These are phyloP conservation scores for Saccharata proteae DNA, from an alignment of 2,329 filamentous ascomycete species.

Conservation along the genomic window DNA sequence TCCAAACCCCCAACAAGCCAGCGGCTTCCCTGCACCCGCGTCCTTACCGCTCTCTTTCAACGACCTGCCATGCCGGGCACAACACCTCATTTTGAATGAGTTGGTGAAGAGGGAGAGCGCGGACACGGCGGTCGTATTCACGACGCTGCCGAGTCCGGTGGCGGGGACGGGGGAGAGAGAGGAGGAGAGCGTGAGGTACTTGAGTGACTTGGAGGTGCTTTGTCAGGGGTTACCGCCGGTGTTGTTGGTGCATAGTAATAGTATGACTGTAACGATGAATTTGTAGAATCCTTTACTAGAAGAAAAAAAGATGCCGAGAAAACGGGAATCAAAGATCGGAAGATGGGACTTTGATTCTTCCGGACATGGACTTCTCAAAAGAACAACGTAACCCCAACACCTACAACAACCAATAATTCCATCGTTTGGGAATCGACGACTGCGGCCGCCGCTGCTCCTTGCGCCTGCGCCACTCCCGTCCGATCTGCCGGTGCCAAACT, in stretches of 20 bases:
- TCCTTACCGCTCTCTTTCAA: slow-evolving; percentile 69
- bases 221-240: slow-evolving; percentile 66
- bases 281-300: slow-evolving; percentile 30
- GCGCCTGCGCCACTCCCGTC: too few relatives aligned
- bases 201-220: slow-evolving; percentile 66
- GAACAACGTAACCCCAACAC: too few relatives aligned
- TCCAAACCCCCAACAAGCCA: slow-evolving; percentile 12
- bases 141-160: slow-evolving; percentile 68
- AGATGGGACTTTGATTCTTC: too few relatives aligned
- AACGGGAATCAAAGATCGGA: too few relatives aligned
- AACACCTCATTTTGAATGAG: slow-evolving; percentile 80
- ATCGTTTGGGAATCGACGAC: too few relatives aligned
- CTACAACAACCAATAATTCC: too few relatives aligned
- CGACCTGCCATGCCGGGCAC: slow-evolving; percentile 69
- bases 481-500: too few relatives aligned
- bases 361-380: too few relatives aligned
- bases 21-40: slow-evolving; percentile 45
- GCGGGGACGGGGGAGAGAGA: slow-evolving; percentile 65
- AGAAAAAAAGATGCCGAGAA: not conserved
- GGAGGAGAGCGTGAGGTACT: slow-evolving; percentile 57
- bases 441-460: too few relatives aligned
- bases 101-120: slow-evolving; percentile 44
- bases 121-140: slow-evolving; percentile 64
- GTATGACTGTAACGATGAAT: slow-evolving; percentile 77
- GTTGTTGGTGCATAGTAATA: slow-evolving; percentile 73